Conservation (phyloP, 2,329 filamentous ascomycete genomes). For the Trichoderma aggressivum region DNA sequence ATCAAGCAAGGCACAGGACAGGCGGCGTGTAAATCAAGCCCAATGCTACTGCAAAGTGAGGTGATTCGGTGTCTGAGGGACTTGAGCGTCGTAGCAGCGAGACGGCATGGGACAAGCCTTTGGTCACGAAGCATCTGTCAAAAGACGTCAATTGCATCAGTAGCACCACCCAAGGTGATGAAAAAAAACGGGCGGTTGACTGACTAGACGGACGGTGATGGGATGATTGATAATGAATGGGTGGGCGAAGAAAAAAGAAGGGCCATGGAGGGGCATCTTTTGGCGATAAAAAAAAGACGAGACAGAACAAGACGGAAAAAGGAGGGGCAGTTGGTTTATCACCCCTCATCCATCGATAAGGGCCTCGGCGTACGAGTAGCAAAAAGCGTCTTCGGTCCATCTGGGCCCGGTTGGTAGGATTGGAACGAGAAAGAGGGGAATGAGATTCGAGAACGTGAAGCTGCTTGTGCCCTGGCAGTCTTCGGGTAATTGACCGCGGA, state of each 20-base stretch:
- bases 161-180: background rate
- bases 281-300: background rate
- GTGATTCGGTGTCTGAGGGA: background rate
- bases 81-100: background rate
- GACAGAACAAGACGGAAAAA: background rate
- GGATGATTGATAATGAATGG: background rate
- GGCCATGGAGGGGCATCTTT: background rate
- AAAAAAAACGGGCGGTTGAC: background rate
- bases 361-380: background rate
- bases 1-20: background rate
- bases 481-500: background rate
- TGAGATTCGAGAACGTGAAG: background rate
- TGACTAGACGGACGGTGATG: background rate
- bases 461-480: background rate
- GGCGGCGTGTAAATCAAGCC: background rate
- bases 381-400: background rate
- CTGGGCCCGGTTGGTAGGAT: constrained; percentile 5
- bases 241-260: background rate
- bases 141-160: constrained; percentile 3
- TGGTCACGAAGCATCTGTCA: background rate
- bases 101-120: background rate
- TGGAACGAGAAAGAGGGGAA: background rate
- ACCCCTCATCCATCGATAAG: constrained; percentile 19
- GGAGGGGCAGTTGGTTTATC: constrained; percentile 19
- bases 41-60: background rate